Conservation (phyloP, 2,329 filamentous ascomycete genomes). For the Calonectria hongkongensis region DNA sequence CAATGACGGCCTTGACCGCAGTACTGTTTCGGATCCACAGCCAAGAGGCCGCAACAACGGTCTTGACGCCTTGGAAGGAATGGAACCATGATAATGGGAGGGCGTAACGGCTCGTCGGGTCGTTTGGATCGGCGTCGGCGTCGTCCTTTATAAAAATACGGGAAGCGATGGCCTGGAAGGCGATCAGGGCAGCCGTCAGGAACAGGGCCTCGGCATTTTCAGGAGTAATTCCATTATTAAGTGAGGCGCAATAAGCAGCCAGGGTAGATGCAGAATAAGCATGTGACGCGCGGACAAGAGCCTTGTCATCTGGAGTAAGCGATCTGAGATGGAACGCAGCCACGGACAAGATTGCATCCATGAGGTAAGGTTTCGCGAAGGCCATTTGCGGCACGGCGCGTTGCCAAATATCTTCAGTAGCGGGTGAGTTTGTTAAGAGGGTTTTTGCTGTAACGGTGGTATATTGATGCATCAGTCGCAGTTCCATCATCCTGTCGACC, state of each 20-base stretch:
- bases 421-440: slow-evolving; percentile 71
- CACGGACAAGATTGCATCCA: slow-evolving; percentile 79
- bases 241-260: slow-evolving; percentile 74
- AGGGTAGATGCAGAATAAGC: slow-evolving; percentile 79
- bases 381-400: slow-evolving; percentile 76
- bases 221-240: slow-evolving; percentile 74
- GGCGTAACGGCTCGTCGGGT: slow-evolving; percentile 68
- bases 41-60: slow-evolving; percentile 79
- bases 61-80: slow-evolving; percentile 80
- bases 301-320: slow-evolving; percentile 73
- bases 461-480: slow-evolving; percentile 79
- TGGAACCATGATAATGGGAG: slow-evolving; percentile 80
- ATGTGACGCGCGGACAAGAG: slow-evolving; percentile 77
- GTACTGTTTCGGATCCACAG: slow-evolving; percentile 76
- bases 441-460: slow-evolving; percentile 77
- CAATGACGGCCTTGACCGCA: slow-evolving; percentile 76
- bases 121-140: slow-evolving; percentile 60
- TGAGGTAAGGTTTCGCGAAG: slow-evolving; percentile 76
- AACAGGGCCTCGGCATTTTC: slow-evolving; percentile 78
- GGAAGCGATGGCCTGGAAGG: slow-evolving; percentile 80
- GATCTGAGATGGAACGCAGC: slow-evolving; percentile 78
- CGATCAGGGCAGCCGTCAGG: slow-evolving; percentile 77
- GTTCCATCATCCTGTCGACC: slow-evolving; percentile 72
- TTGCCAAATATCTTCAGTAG: slow-evolving; percentile 75
- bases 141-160: slow-evolving; percentile 78